Conservation (phyloP, 495 filamentous ascomycete genomes). For the Talaromyces liani region DNA sequence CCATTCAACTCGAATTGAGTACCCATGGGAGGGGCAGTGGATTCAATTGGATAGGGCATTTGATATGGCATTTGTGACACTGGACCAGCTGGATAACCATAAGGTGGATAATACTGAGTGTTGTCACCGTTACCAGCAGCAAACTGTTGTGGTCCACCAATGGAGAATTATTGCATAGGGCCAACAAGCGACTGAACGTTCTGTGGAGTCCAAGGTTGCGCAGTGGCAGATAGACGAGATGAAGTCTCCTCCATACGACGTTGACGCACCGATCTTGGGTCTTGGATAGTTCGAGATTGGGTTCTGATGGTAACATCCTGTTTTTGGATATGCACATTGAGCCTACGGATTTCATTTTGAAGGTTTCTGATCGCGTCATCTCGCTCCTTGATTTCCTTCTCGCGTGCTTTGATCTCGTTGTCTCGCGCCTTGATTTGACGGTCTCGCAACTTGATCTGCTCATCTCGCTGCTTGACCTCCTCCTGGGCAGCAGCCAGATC, state of each 20-base stretch:
- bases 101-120: background rate
- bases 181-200: background rate
- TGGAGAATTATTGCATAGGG: background rate
- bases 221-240: background rate
- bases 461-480: background rate
- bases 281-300: conserved; percentile 22
- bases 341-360: conserved; percentile 11
- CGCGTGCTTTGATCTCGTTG: background rate
- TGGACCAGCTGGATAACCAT: background rate
- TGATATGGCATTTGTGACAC: background rate
- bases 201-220: conserved; percentile 6
- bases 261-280: conserved; percentile 7
- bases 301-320: conserved; percentile 19
- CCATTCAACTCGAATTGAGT: background rate
- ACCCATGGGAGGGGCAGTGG: background rate
- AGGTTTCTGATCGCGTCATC: conserved; percentile 9
- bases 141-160: background rate
- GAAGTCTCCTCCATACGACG: background rate
- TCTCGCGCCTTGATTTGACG: background rate
- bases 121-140: background rate
- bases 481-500: background rate
- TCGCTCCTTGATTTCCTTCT: background rate
- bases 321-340: conserved; percentile 16
- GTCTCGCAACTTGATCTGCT: background rate
- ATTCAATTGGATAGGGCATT: background rate